phyloP scores from a whole-genome alignment of 2,329 filamentous ascomycete genomes.

The Penicillium sp. region DNA sequence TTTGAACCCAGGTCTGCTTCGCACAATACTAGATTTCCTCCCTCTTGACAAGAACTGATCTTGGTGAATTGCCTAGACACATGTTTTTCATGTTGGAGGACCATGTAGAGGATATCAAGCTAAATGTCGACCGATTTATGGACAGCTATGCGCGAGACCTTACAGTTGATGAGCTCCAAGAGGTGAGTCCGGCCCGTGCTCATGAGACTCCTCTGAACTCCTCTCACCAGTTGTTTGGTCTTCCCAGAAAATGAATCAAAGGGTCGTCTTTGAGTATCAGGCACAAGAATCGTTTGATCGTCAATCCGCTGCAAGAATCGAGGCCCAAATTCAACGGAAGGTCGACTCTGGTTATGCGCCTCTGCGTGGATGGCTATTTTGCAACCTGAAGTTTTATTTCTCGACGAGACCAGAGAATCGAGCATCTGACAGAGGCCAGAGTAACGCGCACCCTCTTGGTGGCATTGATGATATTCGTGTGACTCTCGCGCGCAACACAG shows the following conservation, averaged over 20 bases:
- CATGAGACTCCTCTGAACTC: not conserved
- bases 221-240: not conserved
- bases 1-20: slow-evolving; percentile 47
- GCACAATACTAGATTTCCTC: too few species aligned
- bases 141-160: slow-evolving; percentile 78
- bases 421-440: not conserved
- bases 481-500: slow-evolving; percentile 49
- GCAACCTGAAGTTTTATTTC: slow-evolving; percentile 42
- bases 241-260: slow-evolving; percentile 36
- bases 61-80: slow-evolving; percentile 47
- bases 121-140: slow-evolving; percentile 67
- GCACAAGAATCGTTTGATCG: slow-evolving; percentile 39
- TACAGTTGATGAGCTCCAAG: slow-evolving; percentile 56
- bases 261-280: slow-evolving; percentile 24
- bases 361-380: slow-evolving; percentile 46
- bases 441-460: not conserved
- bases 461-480: slow-evolving; percentile 21
- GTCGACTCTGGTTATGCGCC: slow-evolving; percentile 25
- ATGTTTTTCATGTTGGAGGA: slow-evolving; percentile 63
- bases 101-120: slow-evolving; percentile 49
- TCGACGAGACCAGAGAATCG: slow-evolving; percentile 16
- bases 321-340: slow-evolving; percentile 49
- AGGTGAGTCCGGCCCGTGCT: slow-evolving; percentile 21
- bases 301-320: slow-evolving; percentile 51
- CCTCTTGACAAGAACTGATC: too few species aligned